Evolutionary conservation across 2,329 filamentous ascomycete species (phyloP).

Genomic region (Fusarium armeniacum): DNA sequence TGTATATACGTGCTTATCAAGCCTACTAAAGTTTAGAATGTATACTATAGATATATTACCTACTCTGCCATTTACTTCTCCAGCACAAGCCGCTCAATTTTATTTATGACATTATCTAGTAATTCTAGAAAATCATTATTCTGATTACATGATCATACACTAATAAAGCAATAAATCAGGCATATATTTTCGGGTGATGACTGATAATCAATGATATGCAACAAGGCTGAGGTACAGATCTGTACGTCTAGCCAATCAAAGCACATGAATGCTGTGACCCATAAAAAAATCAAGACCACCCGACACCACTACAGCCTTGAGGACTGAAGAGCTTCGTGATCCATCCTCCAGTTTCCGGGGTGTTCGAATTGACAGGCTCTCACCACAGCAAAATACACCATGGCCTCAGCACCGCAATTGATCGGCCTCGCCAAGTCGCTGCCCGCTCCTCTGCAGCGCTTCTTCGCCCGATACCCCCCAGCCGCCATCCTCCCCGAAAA

Average conservation of each 20-base stretch:
- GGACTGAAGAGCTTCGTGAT: slow-evolving; percentile 28
- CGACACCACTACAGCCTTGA: slow-evolving; percentile 40
- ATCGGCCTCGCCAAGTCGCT: slow-evolving; percentile 77
- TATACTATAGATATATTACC: neutral
- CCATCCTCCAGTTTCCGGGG: slow-evolving; percentile 8
- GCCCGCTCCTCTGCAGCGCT: slow-evolving; percentile 82
- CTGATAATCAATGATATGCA: slow-evolving; percentile 14
- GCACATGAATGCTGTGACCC: slow-evolving; percentile 2
- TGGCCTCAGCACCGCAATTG: slow-evolving; percentile 58
- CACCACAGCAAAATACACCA: slow-evolving; percentile 45
- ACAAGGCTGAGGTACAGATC: slow-evolving; percentile 40
- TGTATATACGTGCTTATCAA: neutral
- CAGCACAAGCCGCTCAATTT: neutral
- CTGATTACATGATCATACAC: fast-evolving
- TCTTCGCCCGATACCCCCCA: slow-evolving; percentile 92
- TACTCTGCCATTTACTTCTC: neutral
- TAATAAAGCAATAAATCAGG: too few species aligned
- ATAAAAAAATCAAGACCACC: slow-evolving; percentile 40
- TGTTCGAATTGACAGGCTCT: slow-evolving; percentile 40
- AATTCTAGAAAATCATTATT: too few species aligned
- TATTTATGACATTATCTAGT: too few species aligned
- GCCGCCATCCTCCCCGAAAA: slow-evolving; percentile 67
- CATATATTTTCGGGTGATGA: slow-evolving; percentile 8
- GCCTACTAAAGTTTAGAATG: neutral
- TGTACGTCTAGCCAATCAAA: slow-evolving; percentile 30